Conservation (phyloP, 2,329 filamentous ascomycete species). For the Ophiostoma angusticollis region DNA sequence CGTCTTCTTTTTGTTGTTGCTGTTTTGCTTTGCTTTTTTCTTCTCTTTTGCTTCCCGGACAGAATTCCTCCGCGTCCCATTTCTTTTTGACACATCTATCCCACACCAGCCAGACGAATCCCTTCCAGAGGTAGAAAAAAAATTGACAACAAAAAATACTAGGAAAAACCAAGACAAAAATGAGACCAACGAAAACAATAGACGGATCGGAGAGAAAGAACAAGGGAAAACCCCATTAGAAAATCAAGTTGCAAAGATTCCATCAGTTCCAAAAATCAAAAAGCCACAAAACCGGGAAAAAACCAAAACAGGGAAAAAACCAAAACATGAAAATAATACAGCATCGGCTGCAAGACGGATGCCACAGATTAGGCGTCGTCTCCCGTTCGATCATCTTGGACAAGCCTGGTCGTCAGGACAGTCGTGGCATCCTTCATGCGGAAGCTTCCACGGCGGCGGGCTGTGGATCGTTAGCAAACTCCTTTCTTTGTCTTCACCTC, state of each 20-base stretch:
- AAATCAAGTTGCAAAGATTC: too few relatives aligned
- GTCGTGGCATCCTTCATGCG: slow-evolving; percentile 3
- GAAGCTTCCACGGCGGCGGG: slow-evolving; percentile 11
- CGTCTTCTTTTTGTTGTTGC: not conserved
- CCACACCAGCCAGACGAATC: not conserved
- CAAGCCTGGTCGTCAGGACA: not conserved
- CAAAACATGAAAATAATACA: not conserved
- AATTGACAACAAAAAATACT: too few relatives aligned
- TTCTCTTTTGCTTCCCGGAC: not conserved
- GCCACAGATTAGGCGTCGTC: too few relatives aligned
- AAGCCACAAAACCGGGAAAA: too few relatives aligned
- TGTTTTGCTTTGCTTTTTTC: not conserved
- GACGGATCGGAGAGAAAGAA: not conserved
- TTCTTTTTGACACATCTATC: not conserved
- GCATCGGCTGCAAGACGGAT: not conserved
- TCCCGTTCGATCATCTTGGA: too few relatives aligned
- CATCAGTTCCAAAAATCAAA: too few relatives aligned
- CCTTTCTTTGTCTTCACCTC: too few relatives aligned
- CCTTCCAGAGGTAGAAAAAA: not conserved
- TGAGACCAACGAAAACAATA: too few relatives aligned
- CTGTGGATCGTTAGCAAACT: slow-evolving; percentile 3
- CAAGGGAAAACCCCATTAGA: too few relatives aligned
- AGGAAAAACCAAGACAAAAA: too few relatives aligned
- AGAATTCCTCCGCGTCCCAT: too few relatives aligned
- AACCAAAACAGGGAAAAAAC: not conserved